These are phyloP conservation scores for Lithospermum erythrorhizon DNA, from an alignment of 257 asterid species.

Conservation along the genomic window DNA sequence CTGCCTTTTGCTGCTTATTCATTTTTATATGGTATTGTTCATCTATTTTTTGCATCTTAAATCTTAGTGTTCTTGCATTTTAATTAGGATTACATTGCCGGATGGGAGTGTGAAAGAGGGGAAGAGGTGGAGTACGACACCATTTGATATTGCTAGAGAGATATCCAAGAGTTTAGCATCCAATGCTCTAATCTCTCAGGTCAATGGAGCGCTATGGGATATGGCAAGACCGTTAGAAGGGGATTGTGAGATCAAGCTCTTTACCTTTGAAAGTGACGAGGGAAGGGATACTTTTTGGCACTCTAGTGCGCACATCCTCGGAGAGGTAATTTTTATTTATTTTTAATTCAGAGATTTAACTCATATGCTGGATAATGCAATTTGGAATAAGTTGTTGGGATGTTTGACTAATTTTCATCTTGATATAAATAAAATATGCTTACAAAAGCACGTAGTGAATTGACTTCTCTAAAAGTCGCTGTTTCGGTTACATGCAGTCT, in stretches of 20 bases:
- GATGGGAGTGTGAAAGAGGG: conserved; percentile 84
- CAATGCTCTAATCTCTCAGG: conserved; percentile 74
- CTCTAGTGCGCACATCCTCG: conserved; percentile 97
- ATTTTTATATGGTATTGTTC: not conserved
- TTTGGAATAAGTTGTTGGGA: not conserved
- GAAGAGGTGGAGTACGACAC: conserved; percentile 76
- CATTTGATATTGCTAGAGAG: conserved; percentile 80
- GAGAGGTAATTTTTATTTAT: conserved; percentile 42
- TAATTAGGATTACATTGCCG: conserved; percentile 50
- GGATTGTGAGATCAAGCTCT: conserved; percentile 70
- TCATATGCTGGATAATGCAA: too few relatives aligned
- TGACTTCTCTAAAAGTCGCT: not conserved
- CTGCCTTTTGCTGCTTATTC: not conserved
- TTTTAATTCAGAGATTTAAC: not conserved
- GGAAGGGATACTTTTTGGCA: conserved; percentile 99
- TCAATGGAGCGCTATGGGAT: conserved; percentile 76
- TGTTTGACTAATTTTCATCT: not conserved
- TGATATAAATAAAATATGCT: conserved; percentile 4
- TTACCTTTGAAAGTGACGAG: conserved; percentile 71
- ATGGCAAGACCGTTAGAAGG: conserved; percentile 83
- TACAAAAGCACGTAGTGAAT: not conserved
- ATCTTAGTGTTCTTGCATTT: conserved; percentile 5
- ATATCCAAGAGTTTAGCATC: conserved; percentile 91
- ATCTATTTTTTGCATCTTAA: not conserved
- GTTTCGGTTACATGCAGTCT: conserved; percentile 29